phyloP scores from a whole-genome alignment of 2,329 filamentous ascomycete species.

The Didymella pomorum region DNA sequence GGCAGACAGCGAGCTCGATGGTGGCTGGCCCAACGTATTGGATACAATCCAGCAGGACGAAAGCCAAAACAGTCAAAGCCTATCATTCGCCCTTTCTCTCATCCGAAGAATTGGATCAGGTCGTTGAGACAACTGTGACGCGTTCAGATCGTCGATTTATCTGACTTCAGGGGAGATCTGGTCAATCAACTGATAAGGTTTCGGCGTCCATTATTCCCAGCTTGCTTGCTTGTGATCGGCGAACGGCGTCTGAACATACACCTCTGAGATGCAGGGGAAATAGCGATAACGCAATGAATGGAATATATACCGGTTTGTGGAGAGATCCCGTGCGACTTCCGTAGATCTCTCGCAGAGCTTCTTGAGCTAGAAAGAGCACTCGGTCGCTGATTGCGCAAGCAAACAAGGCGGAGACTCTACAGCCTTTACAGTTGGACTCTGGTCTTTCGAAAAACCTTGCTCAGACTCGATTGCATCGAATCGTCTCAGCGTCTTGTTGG shows the following conservation, averaged over 20 bases:
- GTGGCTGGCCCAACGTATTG: slow-evolving; percentile 8
- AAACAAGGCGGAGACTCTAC: too few species aligned
- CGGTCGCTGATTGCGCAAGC: background rate
- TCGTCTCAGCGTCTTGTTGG: background rate
- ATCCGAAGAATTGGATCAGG: background rate
- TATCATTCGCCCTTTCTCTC: background rate
- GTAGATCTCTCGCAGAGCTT: background rate
- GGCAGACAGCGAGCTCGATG: slow-evolving; percentile 26
- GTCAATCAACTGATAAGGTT: background rate
- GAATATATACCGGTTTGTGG: background rate
- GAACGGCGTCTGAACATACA: background rate
- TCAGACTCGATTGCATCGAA: background rate
- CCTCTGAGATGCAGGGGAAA: background rate
- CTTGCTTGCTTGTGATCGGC: background rate
- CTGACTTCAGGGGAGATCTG: background rate
- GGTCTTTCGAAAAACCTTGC: background rate
- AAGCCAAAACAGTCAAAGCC: background rate
- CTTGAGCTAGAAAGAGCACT: background rate
- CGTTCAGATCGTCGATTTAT: background rate
- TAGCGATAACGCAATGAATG: background rate
- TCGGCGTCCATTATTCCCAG: background rate
- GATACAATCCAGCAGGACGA: background rate
- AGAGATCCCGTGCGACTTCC: background rate
- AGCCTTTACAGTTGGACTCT: too few species aligned
- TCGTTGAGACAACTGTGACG: background rate